A percentile compares a stretch with the other conserved stretches of the same genome.
phyloP scores from a whole-genome alignment of 1,139 yeast species.

The Pneumocystis murina region DNA sequence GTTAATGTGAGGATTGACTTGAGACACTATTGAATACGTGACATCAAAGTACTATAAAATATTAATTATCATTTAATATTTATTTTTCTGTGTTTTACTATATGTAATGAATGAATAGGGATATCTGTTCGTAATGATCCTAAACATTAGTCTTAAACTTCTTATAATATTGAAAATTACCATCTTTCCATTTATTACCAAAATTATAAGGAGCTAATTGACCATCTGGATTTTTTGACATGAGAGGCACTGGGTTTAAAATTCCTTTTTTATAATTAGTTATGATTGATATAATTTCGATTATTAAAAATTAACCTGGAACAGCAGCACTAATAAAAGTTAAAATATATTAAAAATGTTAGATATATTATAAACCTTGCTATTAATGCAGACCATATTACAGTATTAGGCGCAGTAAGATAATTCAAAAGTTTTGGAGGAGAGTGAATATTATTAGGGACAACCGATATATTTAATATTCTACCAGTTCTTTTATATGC shows the following conservation, averaged over 20 bases:
- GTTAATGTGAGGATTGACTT: constrained; percentile 70
- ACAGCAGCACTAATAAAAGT: neutral
- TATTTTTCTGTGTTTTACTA: constrained; percentile 17
- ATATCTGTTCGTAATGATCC: constrained; percentile 42
- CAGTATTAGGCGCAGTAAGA: constrained; percentile 64
- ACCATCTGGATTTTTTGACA: constrained; percentile 46
- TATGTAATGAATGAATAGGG: constrained; percentile 52
- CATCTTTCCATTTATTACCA: constrained; percentile 66
- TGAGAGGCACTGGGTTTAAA: constrained; percentile 63
- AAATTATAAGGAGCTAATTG: constrained; percentile 49
- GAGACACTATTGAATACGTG: constrained; percentile 61
- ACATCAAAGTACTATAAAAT: constrained; percentile 43
- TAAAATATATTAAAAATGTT: neutral
- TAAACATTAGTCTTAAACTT: neutral
- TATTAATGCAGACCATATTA: constrained; percentile 64
- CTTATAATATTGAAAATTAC: constrained; percentile 29
- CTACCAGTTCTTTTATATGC: constrained; percentile 56
- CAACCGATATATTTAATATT: constrained; percentile 56
- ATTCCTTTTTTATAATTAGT: constrained; percentile 54
- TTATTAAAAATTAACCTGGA: neutral
- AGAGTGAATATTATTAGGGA: constrained; percentile 70
- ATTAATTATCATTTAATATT: neutral
- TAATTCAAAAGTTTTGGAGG: constrained; percentile 68
- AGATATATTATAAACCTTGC: constrained; percentile 42
- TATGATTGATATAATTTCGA: neutral